These are phyloP conservation scores for Mycena polygramma DNA, from an alignment of 768 basidiomycete genomes.

Conservation along the genomic window DNA sequence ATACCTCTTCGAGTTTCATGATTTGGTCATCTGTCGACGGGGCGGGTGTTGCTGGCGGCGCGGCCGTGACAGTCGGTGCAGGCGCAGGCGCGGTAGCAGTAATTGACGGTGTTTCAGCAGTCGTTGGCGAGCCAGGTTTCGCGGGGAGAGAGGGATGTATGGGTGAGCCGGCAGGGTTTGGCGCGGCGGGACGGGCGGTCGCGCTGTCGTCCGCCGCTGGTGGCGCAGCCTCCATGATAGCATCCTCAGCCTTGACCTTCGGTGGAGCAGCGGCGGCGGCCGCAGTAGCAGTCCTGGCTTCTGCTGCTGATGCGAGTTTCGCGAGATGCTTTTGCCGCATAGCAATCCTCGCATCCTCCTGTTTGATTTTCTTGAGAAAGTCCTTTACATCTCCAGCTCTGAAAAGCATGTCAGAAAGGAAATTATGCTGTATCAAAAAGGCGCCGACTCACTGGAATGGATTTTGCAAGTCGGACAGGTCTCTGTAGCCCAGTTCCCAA, in stretches of 20 bases:
- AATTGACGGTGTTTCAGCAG: slow-evolving; percentile 30
- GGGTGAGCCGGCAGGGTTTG: slow-evolving; percentile 53
- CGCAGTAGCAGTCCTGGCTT: slow-evolving; percentile 44
- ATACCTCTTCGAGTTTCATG: slow-evolving; percentile 36
- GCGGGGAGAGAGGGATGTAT: slow-evolving; percentile 81
- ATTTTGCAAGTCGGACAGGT: slow-evolving; percentile 70
- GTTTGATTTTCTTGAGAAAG: slow-evolving; percentile 78
- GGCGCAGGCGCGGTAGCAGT: slow-evolving; percentile 38
- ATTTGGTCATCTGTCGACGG: slow-evolving; percentile 39
- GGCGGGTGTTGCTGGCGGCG: slow-evolving; percentile 39
- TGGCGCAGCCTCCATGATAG: slow-evolving; percentile 34
- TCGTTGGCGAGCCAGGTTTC: slow-evolving; percentile 65
- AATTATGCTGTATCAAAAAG: slow-evolving; percentile 18
- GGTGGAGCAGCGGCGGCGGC: slow-evolving; percentile 22
- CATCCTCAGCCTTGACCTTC: slow-evolving; percentile 32
- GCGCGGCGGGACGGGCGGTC: slow-evolving; percentile 47
- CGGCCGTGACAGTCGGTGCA: slow-evolving; percentile 42
- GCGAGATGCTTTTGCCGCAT: slow-evolving; percentile 59
- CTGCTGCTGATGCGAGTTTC: slow-evolving; percentile 42
- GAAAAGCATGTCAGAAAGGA: slow-evolving; percentile 6
- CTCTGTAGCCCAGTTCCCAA: slow-evolving; percentile 86
- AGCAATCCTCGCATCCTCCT: slow-evolving; percentile 74
- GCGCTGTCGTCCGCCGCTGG: slow-evolving; percentile 36
- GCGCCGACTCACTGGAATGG: slow-evolving; percentile 70
- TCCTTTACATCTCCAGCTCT: slow-evolving; percentile 83